A percentile compares a stretch with the other conserved stretches of the same genome.
These are phyloP conservation scores for Hysterangium stoloniferum DNA, from an alignment of 768 basidiomycete genomes.

Conservation along the genomic window DNA sequence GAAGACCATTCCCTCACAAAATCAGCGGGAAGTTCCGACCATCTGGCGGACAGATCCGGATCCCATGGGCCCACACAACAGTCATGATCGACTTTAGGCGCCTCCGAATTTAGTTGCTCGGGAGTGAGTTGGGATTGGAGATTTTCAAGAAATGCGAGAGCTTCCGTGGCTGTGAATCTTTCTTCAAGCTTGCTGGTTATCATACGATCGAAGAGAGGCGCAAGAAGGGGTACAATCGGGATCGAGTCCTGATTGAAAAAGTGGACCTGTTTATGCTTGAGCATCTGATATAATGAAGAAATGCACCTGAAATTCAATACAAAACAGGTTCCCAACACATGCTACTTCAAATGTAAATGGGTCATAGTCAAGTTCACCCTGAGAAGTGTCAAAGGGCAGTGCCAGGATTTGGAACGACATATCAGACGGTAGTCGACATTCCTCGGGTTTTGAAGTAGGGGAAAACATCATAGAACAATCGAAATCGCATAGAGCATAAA, in stretches of 20 bases:
- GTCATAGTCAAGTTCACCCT: no score
- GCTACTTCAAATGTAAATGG: no score
- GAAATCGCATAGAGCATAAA: not conserved
- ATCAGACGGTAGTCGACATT: slow-evolving; percentile 5
- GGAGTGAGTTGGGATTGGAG: not conserved
- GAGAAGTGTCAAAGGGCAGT: slow-evolving; percentile 12
- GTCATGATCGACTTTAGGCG: not conserved
- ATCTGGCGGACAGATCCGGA: not conserved
- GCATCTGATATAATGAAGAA: not conserved
- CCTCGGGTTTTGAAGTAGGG: no score
- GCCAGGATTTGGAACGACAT: slow-evolving; percentile 2
- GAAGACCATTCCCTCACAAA: not conserved
- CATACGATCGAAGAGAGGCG: slow-evolving; percentile 24
- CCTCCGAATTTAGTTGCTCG: not conserved
- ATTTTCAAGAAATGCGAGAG: slow-evolving; percentile 21
- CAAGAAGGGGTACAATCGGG: slow-evolving; percentile 18
- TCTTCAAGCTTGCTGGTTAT: slow-evolving; percentile 16
- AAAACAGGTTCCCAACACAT: slow-evolving; percentile 18
- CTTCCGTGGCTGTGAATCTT: slow-evolving; percentile 23
- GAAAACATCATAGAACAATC: not conserved
- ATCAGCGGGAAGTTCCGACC: not conserved
- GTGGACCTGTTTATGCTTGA: not conserved
- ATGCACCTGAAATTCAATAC: not conserved
- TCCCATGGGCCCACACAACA: not conserved
- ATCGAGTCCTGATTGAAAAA: slow-evolving; percentile 17